A percentile compares a stretch with the other conserved stretches of the same genome.
Evolutionary conservation across 2,329 filamentous ascomycete genomes (phyloP).

Genomic region (Myriosclerotinia scirpicola): DNA sequence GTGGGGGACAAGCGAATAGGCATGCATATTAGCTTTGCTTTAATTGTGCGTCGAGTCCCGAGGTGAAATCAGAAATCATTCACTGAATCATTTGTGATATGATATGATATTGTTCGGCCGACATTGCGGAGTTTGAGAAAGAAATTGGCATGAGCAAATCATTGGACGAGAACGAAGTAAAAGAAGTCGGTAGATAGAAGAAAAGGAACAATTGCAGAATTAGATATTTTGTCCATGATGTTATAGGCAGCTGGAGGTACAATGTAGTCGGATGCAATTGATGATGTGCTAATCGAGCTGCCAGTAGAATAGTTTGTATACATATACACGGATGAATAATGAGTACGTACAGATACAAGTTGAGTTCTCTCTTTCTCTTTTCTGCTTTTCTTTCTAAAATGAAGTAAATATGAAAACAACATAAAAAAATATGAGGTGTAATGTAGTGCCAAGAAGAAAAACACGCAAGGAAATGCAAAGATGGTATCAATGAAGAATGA

Average conservation of each 20-base stretch:
- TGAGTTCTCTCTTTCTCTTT: background rate
- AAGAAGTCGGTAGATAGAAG: conserved; percentile 70
- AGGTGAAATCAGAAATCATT: background rate
- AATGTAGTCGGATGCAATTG: background rate
- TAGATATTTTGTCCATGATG: background rate
- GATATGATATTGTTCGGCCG: conserved; percentile 47
- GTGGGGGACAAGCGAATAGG: background rate
- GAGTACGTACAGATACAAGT: conserved; percentile 19
- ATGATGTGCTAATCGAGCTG: background rate
- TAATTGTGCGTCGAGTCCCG: background rate
- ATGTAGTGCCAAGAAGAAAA: background rate
- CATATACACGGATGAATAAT: conserved; percentile 11
- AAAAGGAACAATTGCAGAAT: conserved; percentile 33
- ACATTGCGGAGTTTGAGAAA: conserved; percentile 80
- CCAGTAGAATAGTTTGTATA: conserved; percentile 10
- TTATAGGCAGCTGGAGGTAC: background rate
- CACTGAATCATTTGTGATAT: background rate
- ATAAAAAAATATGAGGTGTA: background rate
- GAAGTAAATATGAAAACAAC: conserved; percentile 1
- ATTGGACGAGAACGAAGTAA: conserved; percentile 79
- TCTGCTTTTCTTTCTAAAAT: conserved; percentile 2
- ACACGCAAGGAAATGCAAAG: conserved; percentile 18
- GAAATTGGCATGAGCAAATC: conserved; percentile 80
- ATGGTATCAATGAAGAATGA: conserved; percentile 17
- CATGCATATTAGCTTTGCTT: background rate